Evolutionary conservation across 331 rosid species (phyloP), one percentile per base, ranked within the genome.

Genomic region (Arachis monticola): DNA sequence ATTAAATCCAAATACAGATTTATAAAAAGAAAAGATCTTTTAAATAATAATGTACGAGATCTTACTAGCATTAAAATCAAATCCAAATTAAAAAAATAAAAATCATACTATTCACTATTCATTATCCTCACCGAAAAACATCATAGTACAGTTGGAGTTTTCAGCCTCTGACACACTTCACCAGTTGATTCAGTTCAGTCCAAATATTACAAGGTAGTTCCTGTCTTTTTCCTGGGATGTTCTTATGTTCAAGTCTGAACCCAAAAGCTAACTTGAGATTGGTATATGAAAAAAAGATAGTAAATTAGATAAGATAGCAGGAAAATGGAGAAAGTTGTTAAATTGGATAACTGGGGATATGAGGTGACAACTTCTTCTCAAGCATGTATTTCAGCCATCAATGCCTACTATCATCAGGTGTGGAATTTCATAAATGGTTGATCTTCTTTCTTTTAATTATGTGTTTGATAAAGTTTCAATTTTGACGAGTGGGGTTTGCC

Each of bases 311-410:
- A 13, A 13, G 8, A 6, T 11, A 31, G 45, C 6, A 41, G 45
- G 62, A 73, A 60, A 30, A 73, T 73, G 77, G 63, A 63, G 42
- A 59, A 27, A 35, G 27, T 52, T 38, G 42, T 74, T 13, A 63
- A 63, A 51, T 27, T 74, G 31, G 70, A 74, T 70, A 63, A 50
- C 22, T 74, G 78, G 78, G 71, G 78, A 40, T 74, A 74, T 10
- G 70, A 74, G 45, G 78, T 74, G 42, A 48, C 55, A 63, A 74
- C 78, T 51, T 51, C 63, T 7, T 74, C 78, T 6, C 31, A 74
- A 10, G 62, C 63, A 12, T 64, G 79, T 56, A 64, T 74, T 53
- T 40, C 57, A 52, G 52, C 79, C 53, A 74, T 64, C 64, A 74
- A 74, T 52, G 72, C 71, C 46, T 74, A 52, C 72, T 74, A 74